A percentile compares a stretch with the other conserved stretches of the same genome.
Conservation (phyloP, 345 rosid genomes). For the Lepidium aucheri region DNA sequence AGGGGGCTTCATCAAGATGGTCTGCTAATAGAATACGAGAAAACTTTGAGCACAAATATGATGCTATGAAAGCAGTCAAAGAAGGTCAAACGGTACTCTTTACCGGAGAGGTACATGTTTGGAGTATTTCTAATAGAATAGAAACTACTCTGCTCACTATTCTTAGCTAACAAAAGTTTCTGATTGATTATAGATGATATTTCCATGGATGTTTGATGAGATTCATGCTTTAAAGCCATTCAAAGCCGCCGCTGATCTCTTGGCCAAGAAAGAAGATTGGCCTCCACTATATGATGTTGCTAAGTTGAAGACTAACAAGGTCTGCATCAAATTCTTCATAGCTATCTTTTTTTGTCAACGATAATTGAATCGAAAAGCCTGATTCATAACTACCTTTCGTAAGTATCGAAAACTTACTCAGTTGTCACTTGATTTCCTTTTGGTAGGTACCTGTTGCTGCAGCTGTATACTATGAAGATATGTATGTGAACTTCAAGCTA, state of each 20-base stretch:
- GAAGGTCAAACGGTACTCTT: slow-evolving; percentile 68
- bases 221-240: slow-evolving; percentile 61
- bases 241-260: slow-evolving; percentile 52
- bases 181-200: slow-evolving; percentile 46
- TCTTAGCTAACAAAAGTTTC: background rate
- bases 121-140: background rate
- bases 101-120: slow-evolving; percentile 68
- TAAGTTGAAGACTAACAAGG: slow-evolving; percentile 55
- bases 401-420: background rate
- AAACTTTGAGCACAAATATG: slow-evolving; percentile 40
- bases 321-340: slow-evolving; percentile 8
- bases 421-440: background rate
- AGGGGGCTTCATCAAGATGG: slow-evolving; percentile 86
- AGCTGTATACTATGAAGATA: slow-evolving; percentile 76
- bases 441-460: slow-evolving; percentile 85
- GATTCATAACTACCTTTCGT: background rate
- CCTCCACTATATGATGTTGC: slow-evolving; percentile 50
- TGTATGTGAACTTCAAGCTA: slow-evolving; percentile 82
- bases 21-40: slow-evolving; percentile 58
- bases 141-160: background rate
- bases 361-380: too few species aligned
- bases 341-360: background rate
- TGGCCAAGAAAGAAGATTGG: slow-evolving; percentile 87
- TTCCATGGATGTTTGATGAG: slow-evolving; percentile 95
- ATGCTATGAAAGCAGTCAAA: slow-evolving; percentile 61